Conservation (phyloP, 345 rosid genomes). For the Punica granatum region DNA sequence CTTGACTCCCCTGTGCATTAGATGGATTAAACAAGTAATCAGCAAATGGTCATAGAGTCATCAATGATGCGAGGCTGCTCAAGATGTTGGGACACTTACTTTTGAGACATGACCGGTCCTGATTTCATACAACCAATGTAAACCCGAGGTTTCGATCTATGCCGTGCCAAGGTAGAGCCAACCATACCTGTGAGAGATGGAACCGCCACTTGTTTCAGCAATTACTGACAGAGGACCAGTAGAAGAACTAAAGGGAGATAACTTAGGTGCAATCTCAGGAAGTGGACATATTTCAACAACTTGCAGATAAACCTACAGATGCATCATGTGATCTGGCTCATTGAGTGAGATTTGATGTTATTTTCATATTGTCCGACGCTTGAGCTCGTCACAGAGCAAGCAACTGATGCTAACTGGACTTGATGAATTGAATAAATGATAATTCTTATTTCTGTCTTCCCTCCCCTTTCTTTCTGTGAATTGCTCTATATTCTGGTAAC, state of each 20-base stretch:
- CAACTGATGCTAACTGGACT: no score
- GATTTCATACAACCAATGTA: slow-evolving; percentile 98
- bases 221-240: neutral
- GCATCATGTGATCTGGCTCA: no score
- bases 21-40: slow-evolving; percentile 2
- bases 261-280: no score
- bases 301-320: no score
- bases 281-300: no score
- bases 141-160: slow-evolving; percentile 64
- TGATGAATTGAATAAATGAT: no score
- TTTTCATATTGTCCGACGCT: no score
- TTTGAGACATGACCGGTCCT: slow-evolving; percentile 86
- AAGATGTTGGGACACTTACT: slow-evolving; percentile 34
- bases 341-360: no score
- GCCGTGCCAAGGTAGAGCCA: slow-evolving; percentile 75
- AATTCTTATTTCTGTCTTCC: no score
- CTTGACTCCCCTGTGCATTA: slow-evolving; percentile 60
- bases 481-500: no score
- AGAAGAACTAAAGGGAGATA: neutral
- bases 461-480: no score
- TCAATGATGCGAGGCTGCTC: neutral
- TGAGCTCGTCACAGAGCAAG: no score
- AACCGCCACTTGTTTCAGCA: neutral
- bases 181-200: slow-evolving; percentile 45
- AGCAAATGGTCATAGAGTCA: neutral